Evolutionary conservation across 164 flowering plant species (phyloP).

Genomic region (Echeveria elegans): DNA sequence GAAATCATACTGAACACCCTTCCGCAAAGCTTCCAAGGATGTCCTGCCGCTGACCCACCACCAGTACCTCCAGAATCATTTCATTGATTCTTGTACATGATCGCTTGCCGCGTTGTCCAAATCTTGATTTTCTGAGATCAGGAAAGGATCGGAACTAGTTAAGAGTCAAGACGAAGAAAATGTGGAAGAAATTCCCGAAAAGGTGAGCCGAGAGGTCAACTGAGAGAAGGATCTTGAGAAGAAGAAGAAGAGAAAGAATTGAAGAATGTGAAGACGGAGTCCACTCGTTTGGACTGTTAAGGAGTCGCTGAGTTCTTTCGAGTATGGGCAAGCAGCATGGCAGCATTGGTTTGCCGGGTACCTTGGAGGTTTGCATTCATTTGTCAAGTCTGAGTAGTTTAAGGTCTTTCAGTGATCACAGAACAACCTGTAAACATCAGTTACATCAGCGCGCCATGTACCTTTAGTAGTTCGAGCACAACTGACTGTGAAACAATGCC

Average conservation of each 20-base stretch:
- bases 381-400: constrained; percentile 49
- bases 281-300: too few species aligned
- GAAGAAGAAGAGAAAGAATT: too few species aligned
- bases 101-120: background rate
- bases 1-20: background rate
- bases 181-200: too few species aligned
- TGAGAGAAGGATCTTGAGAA: too few species aligned
- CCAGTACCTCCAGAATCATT: background rate
- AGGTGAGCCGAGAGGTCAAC: too few species aligned
- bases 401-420: constrained; percentile 27
- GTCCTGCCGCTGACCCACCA: background rate
- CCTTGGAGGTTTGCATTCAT: constrained; percentile 47
- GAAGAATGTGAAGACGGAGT: too few species aligned
- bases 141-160: too few species aligned
- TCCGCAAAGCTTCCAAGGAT: background rate
- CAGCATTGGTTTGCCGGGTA: constrained; percentile 35
- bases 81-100: background rate
- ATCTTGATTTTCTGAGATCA: background rate
- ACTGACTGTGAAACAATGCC: too few species aligned
- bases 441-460: background rate
- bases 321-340: constrained; percentile 38
- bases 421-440: constrained; percentile 27
- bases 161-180: too few species aligned
- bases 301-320: constrained; percentile 24
- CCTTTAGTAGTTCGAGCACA: too few species aligned